Conservation (phyloP, 176 grass and related monocot genomes). For the Carex parvula region DNA sequence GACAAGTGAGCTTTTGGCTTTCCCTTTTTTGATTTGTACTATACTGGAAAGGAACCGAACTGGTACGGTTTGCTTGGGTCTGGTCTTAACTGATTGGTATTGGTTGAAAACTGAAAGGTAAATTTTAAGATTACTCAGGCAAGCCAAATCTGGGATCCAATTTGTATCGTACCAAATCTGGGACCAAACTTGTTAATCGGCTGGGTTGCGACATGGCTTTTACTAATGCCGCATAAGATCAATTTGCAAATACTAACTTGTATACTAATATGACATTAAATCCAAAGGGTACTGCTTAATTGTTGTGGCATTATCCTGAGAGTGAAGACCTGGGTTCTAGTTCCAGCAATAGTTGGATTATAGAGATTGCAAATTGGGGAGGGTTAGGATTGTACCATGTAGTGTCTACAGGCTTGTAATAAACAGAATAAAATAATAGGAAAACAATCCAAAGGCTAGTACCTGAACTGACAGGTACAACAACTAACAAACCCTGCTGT, state of each 20-base stretch:
- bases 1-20: constrained; percentile 62
- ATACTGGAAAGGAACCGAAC: not conserved
- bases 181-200: not conserved
- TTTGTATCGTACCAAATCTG: not conserved
- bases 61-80: not conserved
- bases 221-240: not conserved
- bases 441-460: not conserved
- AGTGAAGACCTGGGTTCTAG: not conserved
- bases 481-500: not conserved
- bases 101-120: not conserved
- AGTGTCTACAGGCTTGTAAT: not conserved
- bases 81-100: constrained; percentile 1
- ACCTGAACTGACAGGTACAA: not conserved
- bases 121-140: not conserved
- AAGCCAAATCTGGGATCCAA: not conserved
- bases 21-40: not conserved
- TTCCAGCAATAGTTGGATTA: not conserved
- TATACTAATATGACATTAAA: not conserved
- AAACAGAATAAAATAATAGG: not conserved
- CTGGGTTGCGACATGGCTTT: not conserved
- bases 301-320: not conserved
- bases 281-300: not conserved
- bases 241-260: not conserved
- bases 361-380: not conserved
- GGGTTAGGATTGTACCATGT: not conserved